Base-by-base conservation (phyloP, 2,329 filamentous ascomycete species). In the Diplodia sapinea region DNA sequence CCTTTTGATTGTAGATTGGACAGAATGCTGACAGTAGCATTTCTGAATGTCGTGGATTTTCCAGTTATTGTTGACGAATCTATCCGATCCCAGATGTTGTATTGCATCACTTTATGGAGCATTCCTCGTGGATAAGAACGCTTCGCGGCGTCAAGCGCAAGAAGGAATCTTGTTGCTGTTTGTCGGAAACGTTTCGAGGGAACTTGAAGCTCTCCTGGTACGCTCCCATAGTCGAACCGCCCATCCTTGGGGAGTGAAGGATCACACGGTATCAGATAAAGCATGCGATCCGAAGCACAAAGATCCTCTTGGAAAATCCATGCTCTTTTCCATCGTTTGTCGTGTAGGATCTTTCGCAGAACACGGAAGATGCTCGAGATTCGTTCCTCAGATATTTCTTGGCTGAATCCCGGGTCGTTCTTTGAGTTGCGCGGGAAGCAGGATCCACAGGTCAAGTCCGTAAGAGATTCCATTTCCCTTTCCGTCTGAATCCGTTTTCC, bases 261-360 rank as follows among this genome's bases (percentile, higher is more conserved):
- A 31, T 47, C 33, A 40, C 65, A 51, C n/a, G 72, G 71, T n/a
- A 72, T 70, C 23, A 73, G 66, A 3, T 73, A 49, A 1, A 20
- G 55, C 72, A 73, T 73, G 26, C 51, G 31, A 8, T 40, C 9
- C 0, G 71, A 71, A 13, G 72, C 70, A 33, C 71, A 57, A 13
- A 72, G 70, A 11, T 73, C 72, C 68, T 73, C 71, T 40, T 73
- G 72, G 38, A 73, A 73, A 20, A 73, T 73, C 72, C 71, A 73
- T 15, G 69, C 71, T 6, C 71, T 71, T 20, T 64, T 63, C 71
- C 71, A 73, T 17, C 72, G 70, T 17, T 61, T 36, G 20, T 73
- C 72, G 36, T 66, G 70, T 2, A 73, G 23, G 20, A 67, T 67
- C 13, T 23, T 23, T 55, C 33, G 36, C 8, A 73, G 69, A 1